Evolutionary conservation across 352 stramenopile genomes (phyloP).

Genomic region (Thalassiosira mediterranea): DNA sequence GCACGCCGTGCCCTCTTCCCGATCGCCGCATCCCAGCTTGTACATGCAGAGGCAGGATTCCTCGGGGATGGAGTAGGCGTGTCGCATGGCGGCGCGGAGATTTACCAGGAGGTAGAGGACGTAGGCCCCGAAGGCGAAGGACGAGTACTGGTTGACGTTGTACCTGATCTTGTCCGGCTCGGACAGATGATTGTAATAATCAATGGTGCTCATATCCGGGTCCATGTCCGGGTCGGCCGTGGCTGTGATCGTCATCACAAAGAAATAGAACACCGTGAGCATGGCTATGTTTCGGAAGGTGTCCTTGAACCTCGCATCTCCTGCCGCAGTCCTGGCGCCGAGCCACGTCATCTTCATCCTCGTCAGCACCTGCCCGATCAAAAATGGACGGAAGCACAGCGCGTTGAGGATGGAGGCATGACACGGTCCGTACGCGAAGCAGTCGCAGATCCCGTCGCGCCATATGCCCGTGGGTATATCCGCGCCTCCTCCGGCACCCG

Average conservation of each 20-base stretch:
- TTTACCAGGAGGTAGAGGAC: constrained; percentile 39
- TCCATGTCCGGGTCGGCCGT: constrained; percentile 5
- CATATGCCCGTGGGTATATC: constrained; percentile 63
- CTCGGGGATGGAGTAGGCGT: constrained; percentile 49
- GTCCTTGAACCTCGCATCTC: constrained; percentile 20
- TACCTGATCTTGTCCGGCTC: constrained; percentile 14
- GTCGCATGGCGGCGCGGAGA: constrained; percentile 37
- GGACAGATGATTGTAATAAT: constrained; percentile 19
- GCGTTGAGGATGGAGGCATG: constrained; percentile 75
- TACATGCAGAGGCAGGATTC: constrained; percentile 44
- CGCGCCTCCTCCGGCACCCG: neutral
- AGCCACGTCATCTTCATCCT: constrained; percentile 75
- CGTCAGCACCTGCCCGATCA: constrained; percentile 74
- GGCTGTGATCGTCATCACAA: constrained; percentile 40
- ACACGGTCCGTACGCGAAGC: constrained; percentile 54
- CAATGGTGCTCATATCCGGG: neutral
- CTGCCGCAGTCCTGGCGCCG: constrained; percentile 27
- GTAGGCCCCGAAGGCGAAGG: constrained; percentile 19
- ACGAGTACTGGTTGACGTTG: constrained; percentile 17
- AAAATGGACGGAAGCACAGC: constrained; percentile 58
- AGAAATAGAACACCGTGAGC: constrained; percentile 43
- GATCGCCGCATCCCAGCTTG: constrained; percentile 23
- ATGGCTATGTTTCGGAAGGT: constrained; percentile 48
- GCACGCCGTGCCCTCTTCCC: constrained; percentile 1
- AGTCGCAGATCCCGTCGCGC: constrained; percentile 67